These are phyloP conservation scores for Neurospora hispaniola DNA, from an alignment of 495 filamentous ascomycete species.

Conservation along the genomic window DNA sequence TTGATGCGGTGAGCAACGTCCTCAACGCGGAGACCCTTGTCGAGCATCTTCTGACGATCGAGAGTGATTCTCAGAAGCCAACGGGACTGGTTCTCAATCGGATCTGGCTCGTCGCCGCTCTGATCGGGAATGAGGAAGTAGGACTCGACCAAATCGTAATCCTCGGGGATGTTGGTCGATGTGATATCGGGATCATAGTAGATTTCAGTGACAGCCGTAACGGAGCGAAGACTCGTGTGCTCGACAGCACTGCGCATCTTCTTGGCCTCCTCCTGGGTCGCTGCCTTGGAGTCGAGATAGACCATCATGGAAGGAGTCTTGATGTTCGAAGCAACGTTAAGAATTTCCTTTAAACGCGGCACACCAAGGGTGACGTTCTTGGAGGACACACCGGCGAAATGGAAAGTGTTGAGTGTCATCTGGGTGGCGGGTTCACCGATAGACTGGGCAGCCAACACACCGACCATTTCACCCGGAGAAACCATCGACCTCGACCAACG, in stretches of 20 bases:
- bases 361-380: conserved; percentile 99
- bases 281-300: conserved; percentile 54
- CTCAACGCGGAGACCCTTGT: conserved; percentile 84
- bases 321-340: conserved; percentile 94
- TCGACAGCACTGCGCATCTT: conserved; percentile 76
- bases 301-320: conserved; percentile 98
- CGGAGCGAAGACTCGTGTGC: conserved; percentile 86
- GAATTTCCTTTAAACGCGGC: conserved; percentile 96
- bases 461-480: conserved; percentile 94
- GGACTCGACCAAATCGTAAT: conserved; percentile 89
- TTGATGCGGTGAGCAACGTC: conserved; percentile 88
- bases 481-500: conserved; percentile 73
- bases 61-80: conserved; percentile 95
- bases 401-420: conserved; percentile 99
- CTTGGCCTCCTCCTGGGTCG: conserved; percentile 73
- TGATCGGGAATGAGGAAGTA: conserved; percentile 88
- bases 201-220: conserved; percentile 85
- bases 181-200: conserved; percentile 94
- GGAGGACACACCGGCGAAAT: conserved; percentile 98
- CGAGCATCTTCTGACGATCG: conserved; percentile 82
- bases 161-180: conserved; percentile 71
- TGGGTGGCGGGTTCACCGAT: conserved; percentile 98
- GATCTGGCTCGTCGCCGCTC: conserved; percentile 52
- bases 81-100: conserved; percentile 69
- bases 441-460: conserved; percentile 92